These are phyloP conservation scores for Tinospora cordifolia DNA, from an alignment of 164 flowering plant species.

Conservation along the genomic window DNA sequence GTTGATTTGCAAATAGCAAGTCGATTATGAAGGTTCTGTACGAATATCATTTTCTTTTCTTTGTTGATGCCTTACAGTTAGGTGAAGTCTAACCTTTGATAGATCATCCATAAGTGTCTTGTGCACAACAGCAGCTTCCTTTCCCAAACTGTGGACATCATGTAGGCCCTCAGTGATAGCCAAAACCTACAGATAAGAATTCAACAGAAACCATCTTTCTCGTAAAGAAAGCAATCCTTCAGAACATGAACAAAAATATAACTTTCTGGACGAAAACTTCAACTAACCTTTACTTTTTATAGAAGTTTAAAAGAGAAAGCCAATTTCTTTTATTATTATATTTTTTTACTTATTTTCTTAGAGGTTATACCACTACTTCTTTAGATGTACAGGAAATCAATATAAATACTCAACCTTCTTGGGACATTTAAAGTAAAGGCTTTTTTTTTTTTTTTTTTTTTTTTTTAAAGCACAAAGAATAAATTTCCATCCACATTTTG, in stretches of 20 bases:
- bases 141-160: slow-evolving; percentile 81
- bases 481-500: no score
- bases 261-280: neutral
- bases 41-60: neutral
- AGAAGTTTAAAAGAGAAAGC: no score
- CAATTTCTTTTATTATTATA: no score
- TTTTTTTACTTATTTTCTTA: no score
- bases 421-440: no score
- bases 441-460: no score
- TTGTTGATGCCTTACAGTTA: neutral
- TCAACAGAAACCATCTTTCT: neutral
- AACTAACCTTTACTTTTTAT: no score
- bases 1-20: neutral
- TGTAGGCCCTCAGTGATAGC: slow-evolving; percentile 83
- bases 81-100: slow-evolving; percentile 47
- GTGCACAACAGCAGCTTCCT: slow-evolving; percentile 81
- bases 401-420: no score
- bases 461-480: no score
- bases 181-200: slow-evolving; percentile 53
- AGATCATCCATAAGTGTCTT: slow-evolving; percentile 71
- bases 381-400: no score
- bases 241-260: neutral
- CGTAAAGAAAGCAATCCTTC: neutral
- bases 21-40: slow-evolving; percentile 4
- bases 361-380: no score